phyloP scores from a whole-genome alignment of 2,329 filamentous ascomycete species.

The Ceratocystis diversiconidia region DNA sequence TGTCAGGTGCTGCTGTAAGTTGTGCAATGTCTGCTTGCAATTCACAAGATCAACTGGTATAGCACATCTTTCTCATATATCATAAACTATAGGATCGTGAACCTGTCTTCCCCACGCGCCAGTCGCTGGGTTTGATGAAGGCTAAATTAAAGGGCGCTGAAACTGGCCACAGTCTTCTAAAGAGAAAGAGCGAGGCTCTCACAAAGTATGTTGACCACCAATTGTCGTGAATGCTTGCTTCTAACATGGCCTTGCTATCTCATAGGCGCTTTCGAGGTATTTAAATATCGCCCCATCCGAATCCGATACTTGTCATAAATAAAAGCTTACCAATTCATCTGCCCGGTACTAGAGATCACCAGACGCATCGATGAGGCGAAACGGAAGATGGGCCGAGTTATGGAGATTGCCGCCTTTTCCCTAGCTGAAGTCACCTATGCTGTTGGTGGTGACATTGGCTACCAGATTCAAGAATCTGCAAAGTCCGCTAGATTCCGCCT shows the following conservation, averaged over 20 bases:
- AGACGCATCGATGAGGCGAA: slow-evolving; percentile 96
- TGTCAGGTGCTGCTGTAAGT: slow-evolving; percentile 31
- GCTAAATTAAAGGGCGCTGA: slow-evolving; percentile 89
- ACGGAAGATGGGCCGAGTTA: slow-evolving; percentile 96
- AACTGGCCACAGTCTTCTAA: slow-evolving; percentile 83
- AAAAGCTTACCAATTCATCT: neutral
- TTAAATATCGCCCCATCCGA: neutral
- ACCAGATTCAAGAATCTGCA: slow-evolving; percentile 93
- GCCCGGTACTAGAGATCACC: slow-evolving; percentile 63
- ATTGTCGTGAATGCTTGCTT: neutral
- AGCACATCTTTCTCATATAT: neutral
- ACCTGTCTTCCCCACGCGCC: slow-evolving; percentile 92
- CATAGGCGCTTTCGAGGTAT: slow-evolving; percentile 75
- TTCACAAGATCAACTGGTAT: neutral
- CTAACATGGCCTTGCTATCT: neutral
- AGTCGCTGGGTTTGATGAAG: slow-evolving; percentile 95
- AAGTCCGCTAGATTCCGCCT: slow-evolving; percentile 86
- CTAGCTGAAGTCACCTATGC: slow-evolving; percentile 95
- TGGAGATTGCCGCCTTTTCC: slow-evolving; percentile 98
- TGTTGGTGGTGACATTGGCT: slow-evolving; percentile 86
- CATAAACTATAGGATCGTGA: slow-evolving; percentile 58
- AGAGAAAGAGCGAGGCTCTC: slow-evolving; percentile 93
- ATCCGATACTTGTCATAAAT: neutral
- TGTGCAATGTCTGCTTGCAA: slow-evolving; percentile 1
- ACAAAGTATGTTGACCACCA: slow-evolving; percentile 60